Evolutionary conservation across 164 flowering plant genomes (phyloP).

Genomic region (Akebia trifoliata): DNA sequence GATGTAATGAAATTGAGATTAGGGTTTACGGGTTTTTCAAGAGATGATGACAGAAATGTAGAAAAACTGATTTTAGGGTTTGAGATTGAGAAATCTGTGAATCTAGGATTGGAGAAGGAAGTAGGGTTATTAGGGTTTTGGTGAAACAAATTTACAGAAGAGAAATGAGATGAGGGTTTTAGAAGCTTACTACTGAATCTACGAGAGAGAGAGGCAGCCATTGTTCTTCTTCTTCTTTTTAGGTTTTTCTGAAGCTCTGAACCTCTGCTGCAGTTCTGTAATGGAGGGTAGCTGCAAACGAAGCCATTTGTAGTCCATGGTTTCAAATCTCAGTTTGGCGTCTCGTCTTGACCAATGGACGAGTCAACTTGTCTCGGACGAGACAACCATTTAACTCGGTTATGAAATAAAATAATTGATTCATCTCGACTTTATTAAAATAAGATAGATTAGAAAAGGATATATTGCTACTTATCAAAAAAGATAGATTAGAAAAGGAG

Average conservation of each 20-base stretch:
- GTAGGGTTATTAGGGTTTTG: slow-evolving; percentile 7
- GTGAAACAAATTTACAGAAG: slow-evolving; percentile 7
- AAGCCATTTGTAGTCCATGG: too few species aligned
- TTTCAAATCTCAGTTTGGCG: too few species aligned
- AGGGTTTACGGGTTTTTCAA: slow-evolving; percentile 10
- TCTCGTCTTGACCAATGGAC: too few species aligned
- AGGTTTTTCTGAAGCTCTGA: too few species aligned
- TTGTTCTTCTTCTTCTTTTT: slow-evolving; percentile 5
- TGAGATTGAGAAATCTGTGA: neutral
- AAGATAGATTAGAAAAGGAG: too few species aligned
- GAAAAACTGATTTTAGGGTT: neutral
- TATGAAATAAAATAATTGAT: too few species aligned
- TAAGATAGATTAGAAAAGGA: too few species aligned
- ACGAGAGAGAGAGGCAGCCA: slow-evolving; percentile 17
- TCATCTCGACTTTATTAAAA: too few species aligned
- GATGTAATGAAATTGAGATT: slow-evolving; percentile 13
- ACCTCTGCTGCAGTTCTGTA: neutral
- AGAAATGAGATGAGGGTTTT: slow-evolving; percentile 1
- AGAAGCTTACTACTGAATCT: slow-evolving; percentile 6
- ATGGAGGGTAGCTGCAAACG: too few species aligned
- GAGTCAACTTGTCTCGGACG: too few species aligned
- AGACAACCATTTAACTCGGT: too few species aligned
- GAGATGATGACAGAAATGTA: neutral
- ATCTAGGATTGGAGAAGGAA: neutral
- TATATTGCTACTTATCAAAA: too few species aligned